A percentile compares a stretch with the other conserved stretches of the same genome.
Evolutionary conservation across 176 grass and related monocot species (phyloP).

Genomic region (Phyllostachys edulis): DNA sequence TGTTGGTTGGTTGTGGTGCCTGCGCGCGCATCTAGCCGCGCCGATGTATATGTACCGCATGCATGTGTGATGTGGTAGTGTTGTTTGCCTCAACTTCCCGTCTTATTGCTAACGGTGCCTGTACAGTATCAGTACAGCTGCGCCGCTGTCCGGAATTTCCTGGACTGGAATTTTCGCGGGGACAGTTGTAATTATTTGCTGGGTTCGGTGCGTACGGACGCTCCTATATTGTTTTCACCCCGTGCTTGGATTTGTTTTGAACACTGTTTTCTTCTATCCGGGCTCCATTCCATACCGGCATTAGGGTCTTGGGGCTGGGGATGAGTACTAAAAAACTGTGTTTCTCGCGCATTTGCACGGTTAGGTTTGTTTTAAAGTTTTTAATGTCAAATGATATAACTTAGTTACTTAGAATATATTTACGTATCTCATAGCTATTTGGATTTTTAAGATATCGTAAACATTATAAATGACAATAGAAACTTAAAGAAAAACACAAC

Average conservation of each 20-base stretch:
- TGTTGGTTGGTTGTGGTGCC: constrained; percentile 30
- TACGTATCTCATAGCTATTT: no score
- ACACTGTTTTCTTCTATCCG: constrained; percentile 9
- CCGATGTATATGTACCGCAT: background rate
- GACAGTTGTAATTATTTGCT: background rate
- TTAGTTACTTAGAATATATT: no score
- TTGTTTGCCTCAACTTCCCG: background rate
- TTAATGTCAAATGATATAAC: no score
- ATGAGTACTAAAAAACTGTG: background rate
- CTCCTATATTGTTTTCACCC: background rate
- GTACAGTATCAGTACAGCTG: background rate
- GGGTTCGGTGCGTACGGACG: background rate
- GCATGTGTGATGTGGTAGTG: constrained; percentile 16
- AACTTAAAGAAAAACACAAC: no score
- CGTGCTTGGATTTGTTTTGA: constrained; percentile 34
- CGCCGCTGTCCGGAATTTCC: background rate
- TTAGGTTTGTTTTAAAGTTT: no score
- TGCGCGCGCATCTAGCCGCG: constrained; percentile 18
- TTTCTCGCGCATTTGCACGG: no score
- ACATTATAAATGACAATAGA: no score
- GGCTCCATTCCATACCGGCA: background rate
- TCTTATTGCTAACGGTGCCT: background rate
- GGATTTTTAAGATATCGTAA: no score
- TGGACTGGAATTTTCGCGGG: background rate
- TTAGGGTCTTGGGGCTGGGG: background rate